Evolutionary conservation across 768 basidiomycete species (phyloP).

Genomic region (Trametes punicea): DNA sequence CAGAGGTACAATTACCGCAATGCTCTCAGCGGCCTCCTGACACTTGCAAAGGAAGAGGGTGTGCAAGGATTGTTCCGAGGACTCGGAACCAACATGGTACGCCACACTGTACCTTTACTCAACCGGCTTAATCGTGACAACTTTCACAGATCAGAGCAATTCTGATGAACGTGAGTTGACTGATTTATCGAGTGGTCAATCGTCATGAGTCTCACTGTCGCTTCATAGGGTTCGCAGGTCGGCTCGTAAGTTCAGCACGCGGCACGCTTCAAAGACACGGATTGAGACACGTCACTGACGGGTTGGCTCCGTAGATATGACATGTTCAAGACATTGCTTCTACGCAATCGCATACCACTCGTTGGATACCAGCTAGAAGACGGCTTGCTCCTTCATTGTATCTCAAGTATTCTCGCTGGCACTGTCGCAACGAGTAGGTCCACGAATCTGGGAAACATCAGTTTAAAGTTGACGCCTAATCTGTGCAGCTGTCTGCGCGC

Average conservation of each 20-base stretch:
- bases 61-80: conserved; percentile 66
- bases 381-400: conserved; percentile 60
- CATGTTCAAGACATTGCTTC: conserved; percentile 61
- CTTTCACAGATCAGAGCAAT: conserved; percentile 51
- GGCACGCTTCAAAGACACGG: background rate
- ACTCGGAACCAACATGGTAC: conserved; percentile 72
- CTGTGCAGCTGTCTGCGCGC: conserved; percentile 66
- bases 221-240: conserved; percentile 67
- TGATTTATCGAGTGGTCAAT: background rate
- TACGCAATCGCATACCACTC: conserved; percentile 51
- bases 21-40: conserved; percentile 68
- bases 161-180: conserved; percentile 67
- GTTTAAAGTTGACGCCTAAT: background rate
- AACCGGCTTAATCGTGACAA: conserved; percentile 6
- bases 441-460: background rate
- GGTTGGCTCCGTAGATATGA: conserved; percentile 54
- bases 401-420: conserved; percentile 67
- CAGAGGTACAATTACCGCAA: conserved; percentile 77
- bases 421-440: conserved; percentile 73
- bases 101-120: conserved; percentile 21
- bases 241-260: conserved; percentile 59
- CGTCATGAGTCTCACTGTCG: conserved; percentile 11
- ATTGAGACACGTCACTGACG: background rate
- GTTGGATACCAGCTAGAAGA: conserved; percentile 62
- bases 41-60: conserved; percentile 67